Conservation (phyloP, 257 asterid species). For the Primulina huaijiensis region DNA sequence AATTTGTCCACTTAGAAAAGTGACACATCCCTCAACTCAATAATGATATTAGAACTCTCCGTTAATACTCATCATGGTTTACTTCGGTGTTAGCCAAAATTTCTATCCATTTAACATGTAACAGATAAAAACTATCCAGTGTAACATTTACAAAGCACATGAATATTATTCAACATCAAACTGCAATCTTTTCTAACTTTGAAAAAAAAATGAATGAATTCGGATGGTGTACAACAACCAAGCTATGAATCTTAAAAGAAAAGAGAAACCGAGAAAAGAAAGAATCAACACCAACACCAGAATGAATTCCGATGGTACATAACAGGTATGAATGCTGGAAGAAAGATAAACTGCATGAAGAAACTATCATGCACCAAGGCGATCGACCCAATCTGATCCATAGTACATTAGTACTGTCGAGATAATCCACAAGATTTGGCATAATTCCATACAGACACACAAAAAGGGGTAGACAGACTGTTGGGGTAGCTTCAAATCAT, state of each 20-base stretch:
- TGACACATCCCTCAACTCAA: too few species aligned
- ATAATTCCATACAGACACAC: neutral
- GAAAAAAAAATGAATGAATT: too few species aligned
- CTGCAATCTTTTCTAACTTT: neutral
- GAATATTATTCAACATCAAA: neutral
- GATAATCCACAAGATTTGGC: neutral
- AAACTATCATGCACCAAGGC: neutral
- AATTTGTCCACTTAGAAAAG: neutral
- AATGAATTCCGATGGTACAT: neutral
- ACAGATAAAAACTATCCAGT: neutral
- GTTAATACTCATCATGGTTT: neutral
- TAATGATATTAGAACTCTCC: neutral
- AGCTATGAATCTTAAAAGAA: neutral
- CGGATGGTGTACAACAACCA: neutral
- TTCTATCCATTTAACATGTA: neutral
- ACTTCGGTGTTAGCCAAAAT: neutral
- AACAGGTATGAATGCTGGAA: neutral
- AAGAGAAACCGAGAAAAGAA: neutral
- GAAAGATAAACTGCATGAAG: neutral
- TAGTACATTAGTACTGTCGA: neutral
- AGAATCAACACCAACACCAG: neutral
- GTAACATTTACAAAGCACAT: neutral
- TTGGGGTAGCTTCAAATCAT: neutral
- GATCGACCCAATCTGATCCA: neutral
- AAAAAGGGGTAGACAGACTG: too few species aligned